Evolutionary conservation across 768 basidiomycete genomes (phyloP).

Genomic region (Boletus pseudopeckii): DNA sequence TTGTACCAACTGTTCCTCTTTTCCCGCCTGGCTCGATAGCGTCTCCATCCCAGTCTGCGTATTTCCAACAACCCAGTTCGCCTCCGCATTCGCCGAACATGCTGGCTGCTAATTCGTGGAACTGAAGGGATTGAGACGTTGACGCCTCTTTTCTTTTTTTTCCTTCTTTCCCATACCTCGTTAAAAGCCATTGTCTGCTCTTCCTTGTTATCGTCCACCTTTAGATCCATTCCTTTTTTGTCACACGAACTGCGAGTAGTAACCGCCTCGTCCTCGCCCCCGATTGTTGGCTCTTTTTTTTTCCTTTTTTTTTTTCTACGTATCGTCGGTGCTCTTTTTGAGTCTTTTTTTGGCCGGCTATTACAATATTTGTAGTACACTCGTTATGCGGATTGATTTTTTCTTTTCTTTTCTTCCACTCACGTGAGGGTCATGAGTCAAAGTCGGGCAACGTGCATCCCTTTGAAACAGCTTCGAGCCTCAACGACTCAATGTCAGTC

Average conservation of each 20-base stretch:
- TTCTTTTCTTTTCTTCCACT: not conserved
- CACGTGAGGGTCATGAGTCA: not conserved
- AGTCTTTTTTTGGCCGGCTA: not conserved
- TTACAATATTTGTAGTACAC: not conserved
- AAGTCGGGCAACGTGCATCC: too few relatives aligned
- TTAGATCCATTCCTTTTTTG: not conserved
- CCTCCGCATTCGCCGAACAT: conserved; percentile 56
- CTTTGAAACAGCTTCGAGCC: too few relatives aligned
- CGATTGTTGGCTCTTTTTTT: too few relatives aligned
- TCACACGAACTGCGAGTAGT: not conserved
- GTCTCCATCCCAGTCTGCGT: conserved; percentile 51
- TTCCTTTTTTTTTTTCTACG: not conserved
- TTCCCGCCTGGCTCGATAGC: conserved; percentile 44
- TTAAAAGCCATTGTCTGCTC: not conserved
- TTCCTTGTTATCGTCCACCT: not conserved
- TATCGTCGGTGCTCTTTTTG: not conserved
- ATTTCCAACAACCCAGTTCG: conserved; percentile 50
- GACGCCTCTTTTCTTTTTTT: not conserved
- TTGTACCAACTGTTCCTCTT: conserved; percentile 47
- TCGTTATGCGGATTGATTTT: not conserved
- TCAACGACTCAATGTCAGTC: too few relatives aligned
- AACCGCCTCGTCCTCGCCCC: not conserved
- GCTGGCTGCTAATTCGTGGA: conserved; percentile 25
- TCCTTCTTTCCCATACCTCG: not conserved
- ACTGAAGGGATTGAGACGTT: conserved; percentile 2